A percentile compares a stretch with the other conserved stretches of the same genome.
These are phyloP conservation scores for Penicillium polonicum DNA, from an alignment of 2,329 filamentous ascomycete species.

Conservation along the genomic window DNA sequence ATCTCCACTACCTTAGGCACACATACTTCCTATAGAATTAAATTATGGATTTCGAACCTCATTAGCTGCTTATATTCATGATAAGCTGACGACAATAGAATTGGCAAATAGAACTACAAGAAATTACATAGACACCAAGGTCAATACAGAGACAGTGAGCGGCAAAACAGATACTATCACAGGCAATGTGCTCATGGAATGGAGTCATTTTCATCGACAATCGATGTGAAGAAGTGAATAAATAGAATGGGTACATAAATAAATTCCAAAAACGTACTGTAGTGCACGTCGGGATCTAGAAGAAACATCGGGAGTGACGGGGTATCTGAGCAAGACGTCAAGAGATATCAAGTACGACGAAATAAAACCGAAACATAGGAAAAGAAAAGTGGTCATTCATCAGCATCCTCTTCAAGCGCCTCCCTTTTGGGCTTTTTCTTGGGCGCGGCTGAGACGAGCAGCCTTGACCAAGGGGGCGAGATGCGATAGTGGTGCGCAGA, in stretches of 20 bases:
- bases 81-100: neutral
- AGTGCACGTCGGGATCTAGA: conserved; percentile 24
- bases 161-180: neutral
- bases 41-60: neutral
- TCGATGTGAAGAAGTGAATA: conserved; percentile 15
- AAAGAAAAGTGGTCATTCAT: conserved; percentile 19
- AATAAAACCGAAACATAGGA: conserved; percentile 23
- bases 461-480: conserved; percentile 84
- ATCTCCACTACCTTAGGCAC: neutral
- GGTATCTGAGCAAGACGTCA: conserved; percentile 34
- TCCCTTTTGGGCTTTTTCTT: conserved; percentile 75
- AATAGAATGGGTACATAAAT: conserved; percentile 16
- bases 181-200: neutral
- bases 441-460: conserved; percentile 77
- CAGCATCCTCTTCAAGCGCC: conserved; percentile 51
- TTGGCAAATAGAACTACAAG: conserved; percentile 12
- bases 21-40: neutral
- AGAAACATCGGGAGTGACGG: conserved; percentile 26
- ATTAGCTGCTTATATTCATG: neutral
- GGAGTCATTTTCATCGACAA: conserved; percentile 17
- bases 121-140: conserved; percentile 11
- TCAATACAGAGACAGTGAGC: neutral
- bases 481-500: conserved; percentile 70
- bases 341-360: conserved; percentile 27
- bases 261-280: conserved; percentile 17